Base-by-base conservation (phyloP, 2,329 filamentous ascomycete species). In the Ceratocystis variospora region DNA sequence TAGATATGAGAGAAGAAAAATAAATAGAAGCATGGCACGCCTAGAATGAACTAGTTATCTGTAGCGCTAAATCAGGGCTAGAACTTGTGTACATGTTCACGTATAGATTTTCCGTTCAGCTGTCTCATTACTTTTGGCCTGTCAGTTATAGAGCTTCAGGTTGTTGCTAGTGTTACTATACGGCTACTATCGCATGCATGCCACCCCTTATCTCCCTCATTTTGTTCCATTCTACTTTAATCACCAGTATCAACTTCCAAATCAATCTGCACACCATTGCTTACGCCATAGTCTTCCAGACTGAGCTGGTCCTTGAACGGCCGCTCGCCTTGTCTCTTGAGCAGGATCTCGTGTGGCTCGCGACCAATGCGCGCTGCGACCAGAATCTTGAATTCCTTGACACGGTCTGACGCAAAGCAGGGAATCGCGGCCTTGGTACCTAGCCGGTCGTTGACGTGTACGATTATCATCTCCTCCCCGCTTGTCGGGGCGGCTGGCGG, bases 381-480 rank as follows among this genome's bases (percentile, higher is more conserved):
- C 80, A 95, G 87, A 61, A 91, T 87, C 77, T 96, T 96, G 78
- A 96, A 90, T 68, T 92, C 82, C 70, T 87, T 87, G 70, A 96
- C 87, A 6, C 86, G 87, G 76, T 97, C 93, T 2, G 85, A 88
- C 0, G 89, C 86, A 67, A 96, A 79, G 74, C 92, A 96, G 0
- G 93, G 93, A 69, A 97, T 94, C 64, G 89, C 88, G 17, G 92
- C 90, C 73, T 96, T 96, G n/a, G 93, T 96, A 12, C 93, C 93
- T 45, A 97, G 79, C n/a, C 93, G 84, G 76, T 97, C 93, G 74
- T 97, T 97, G 73, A 97, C 86, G 72, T 93, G 85, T 19, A 97
- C 92, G 63, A 96, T 84, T 70, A 97, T 96, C 88, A 96, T 95
- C 66, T 90, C 87, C 73, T 95, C 88, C 5, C 79, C 75, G 19